Evolutionary conservation across 257 asterid genomes (phyloP).

Genomic region (Primulina tabacum): DNA sequence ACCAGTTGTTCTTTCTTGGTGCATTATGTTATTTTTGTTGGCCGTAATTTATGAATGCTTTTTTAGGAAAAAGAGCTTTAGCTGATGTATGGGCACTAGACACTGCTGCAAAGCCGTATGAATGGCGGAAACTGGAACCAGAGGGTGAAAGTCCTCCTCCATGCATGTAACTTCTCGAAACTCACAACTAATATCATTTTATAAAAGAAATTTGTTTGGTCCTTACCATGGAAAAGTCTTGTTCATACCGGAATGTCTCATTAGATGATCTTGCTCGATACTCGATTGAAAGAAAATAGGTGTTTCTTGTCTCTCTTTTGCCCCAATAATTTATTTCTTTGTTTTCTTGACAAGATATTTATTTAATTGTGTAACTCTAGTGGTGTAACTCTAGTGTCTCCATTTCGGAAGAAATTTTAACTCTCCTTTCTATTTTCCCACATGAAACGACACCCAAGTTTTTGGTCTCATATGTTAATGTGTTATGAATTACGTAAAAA

Average conservation of each 20-base stretch:
- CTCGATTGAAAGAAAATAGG: not conserved
- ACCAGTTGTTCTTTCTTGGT: conserved; percentile 12
- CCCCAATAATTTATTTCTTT: not conserved
- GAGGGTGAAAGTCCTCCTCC: conserved; percentile 99
- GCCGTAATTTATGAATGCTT: conserved; percentile 24
- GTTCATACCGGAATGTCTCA: not conserved
- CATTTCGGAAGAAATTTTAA: not conserved
- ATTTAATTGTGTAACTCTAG: not conserved
- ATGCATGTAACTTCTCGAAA: conserved; percentile 69
- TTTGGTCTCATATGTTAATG: not conserved
- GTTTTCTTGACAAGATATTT: no score
- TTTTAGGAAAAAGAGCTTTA: conserved; percentile 78
- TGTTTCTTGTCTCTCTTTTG: not conserved
- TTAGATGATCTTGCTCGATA: not conserved
- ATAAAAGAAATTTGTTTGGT: not conserved
- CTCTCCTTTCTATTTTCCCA: not conserved
- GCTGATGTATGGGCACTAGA: conserved; percentile 99
- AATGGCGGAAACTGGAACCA: conserved; percentile 97
- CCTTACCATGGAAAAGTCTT: not conserved
- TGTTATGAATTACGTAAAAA: not conserved
- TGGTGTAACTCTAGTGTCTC: not conserved
- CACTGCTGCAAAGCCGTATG: conserved; percentile 99
- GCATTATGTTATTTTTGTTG: conserved; percentile 11
- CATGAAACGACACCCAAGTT: not conserved
- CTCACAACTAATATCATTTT: not conserved